These are phyloP conservation scores for Lichtheimia ornata DNA, from an alignment of 371 early-diverging fungal species.

Conservation along the genomic window DNA sequence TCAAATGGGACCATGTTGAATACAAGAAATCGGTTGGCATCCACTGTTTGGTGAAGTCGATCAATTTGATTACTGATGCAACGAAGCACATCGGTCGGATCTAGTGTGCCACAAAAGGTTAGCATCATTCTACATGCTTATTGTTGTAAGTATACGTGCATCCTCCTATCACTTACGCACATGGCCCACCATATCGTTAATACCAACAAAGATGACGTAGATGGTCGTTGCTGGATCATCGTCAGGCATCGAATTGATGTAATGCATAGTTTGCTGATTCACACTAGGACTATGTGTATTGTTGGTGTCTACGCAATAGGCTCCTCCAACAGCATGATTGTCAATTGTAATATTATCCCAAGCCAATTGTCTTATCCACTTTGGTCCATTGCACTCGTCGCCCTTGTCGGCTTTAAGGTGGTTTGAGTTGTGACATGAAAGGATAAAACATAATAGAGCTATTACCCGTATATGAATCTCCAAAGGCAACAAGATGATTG, in stretches of 20 bases:
- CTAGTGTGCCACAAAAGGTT: neutral
- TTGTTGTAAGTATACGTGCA: neutral
- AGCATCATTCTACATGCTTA: neutral
- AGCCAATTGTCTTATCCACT: conserved; percentile 13
- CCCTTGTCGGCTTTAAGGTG: conserved; percentile 1
- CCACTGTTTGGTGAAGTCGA: conserved; percentile 3
- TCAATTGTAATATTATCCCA: conserved; percentile 12
- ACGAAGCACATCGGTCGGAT: neutral
- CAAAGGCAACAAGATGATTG: conserved; percentile 11
- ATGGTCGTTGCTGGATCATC: conserved; percentile 5
- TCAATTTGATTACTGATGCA: conserved; percentile 7
- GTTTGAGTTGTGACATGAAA: neutral
- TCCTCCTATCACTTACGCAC: conserved; percentile 9
- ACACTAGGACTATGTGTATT: neutral
- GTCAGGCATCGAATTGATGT: neutral
- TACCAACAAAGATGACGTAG: conserved; percentile 13
- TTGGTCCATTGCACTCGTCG: conserved; percentile 12
- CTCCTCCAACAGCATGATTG: conserved; percentile 17
- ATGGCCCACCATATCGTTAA: conserved; percentile 13
- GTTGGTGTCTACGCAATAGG: conserved; percentile 2
- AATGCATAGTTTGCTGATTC: neutral
- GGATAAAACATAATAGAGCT: neutral
- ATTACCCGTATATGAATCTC: conserved; percentile 16
- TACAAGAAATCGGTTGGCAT: conserved; percentile 11
- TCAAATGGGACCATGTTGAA: conserved; percentile 21